Percentiles rank a stretch among this genome's conserved stretches.
These are phyloP conservation scores for Inonotus obliquus DNA, from an alignment of 1,284 basidiomycete genomes.

Conservation along the genomic window DNA sequence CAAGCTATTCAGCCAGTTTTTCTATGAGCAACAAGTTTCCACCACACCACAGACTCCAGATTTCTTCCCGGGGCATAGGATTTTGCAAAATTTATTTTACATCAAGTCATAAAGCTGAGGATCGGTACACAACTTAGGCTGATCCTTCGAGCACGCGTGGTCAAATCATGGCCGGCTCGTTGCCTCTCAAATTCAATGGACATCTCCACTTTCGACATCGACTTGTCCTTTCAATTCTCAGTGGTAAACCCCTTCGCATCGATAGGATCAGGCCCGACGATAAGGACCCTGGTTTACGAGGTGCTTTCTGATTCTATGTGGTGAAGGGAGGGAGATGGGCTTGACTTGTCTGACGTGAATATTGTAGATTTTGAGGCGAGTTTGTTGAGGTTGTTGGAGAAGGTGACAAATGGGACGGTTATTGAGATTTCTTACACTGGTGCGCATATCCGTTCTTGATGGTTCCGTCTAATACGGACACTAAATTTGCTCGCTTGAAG, in stretches of 20 bases:
- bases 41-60: too few species aligned
- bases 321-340: too few species aligned
- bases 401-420: slow-evolving; percentile 89
- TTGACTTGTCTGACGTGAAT: background rate
- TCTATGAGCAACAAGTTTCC: too few species aligned
- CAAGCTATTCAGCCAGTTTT: too few species aligned
- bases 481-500: slow-evolving; percentile 35
- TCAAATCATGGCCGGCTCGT: background rate
- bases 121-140: too few species aligned
- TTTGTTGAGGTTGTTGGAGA: slow-evolving; percentile 85
- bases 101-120: too few species aligned
- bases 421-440: slow-evolving; percentile 97
- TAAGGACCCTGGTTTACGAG: slow-evolving; percentile 90
- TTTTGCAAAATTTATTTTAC: too few species aligned
- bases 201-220: slow-evolving; percentile 85
- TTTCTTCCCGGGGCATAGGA: too few species aligned
- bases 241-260: slow-evolving; percentile 83
- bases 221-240: slow-evolving; percentile 83
- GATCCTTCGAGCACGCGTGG: too few species aligned
- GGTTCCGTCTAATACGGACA: background rate
- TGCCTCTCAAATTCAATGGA: slow-evolving; percentile 49
- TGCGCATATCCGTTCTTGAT: slow-evolving; percentile 31
- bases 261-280: slow-evolving; percentile 89
- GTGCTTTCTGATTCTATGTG: too few species aligned
- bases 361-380: slow-evolving; percentile 87